phyloP scores from a whole-genome alignment of 192 early-diverging fungal genomes.

The Funneliformis mosseae region DNA sequence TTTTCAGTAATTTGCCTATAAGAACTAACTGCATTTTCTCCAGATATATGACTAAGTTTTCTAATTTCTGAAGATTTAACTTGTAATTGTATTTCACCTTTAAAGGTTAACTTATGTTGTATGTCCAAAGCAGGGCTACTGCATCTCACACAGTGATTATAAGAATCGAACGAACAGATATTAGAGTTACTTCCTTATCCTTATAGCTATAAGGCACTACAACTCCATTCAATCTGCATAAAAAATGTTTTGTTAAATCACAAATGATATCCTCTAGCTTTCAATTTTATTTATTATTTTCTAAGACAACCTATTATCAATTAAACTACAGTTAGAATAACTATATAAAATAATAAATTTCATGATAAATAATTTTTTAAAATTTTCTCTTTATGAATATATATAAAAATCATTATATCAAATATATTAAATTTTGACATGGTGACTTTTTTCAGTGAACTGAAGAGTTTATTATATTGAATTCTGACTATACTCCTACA shows the following conservation, averaged over 20 bases:
- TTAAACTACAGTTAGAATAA: too few relatives aligned
- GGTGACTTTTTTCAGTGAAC: too few relatives aligned
- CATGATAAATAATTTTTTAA: too few relatives aligned
- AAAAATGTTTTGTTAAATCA: slow-evolving; percentile 10
- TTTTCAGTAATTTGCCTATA: background rate
- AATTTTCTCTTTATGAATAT: too few relatives aligned
- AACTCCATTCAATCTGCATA: background rate
- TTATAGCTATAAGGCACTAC: background rate
- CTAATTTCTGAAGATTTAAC: background rate
- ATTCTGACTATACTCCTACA: too few relatives aligned
- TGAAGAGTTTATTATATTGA: too few relatives aligned
- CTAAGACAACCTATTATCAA: too few relatives aligned
- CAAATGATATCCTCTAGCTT: background rate
- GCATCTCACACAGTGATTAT: background rate
- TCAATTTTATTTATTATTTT: background rate
- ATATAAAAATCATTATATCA: too few relatives aligned
- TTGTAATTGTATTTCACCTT: slow-evolving; percentile 7
- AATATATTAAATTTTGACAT: too few relatives aligned
- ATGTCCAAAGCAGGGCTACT: background rate
- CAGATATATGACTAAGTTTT: background rate
- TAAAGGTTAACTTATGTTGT: background rate
- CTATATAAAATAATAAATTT: too few relatives aligned
- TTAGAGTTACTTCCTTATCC: background rate
- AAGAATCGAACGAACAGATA: background rate
- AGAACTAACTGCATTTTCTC: background rate